Percentiles rank a stretch among this genome's conserved stretches.
These are phyloP conservation scores for Lojkania enalia DNA, from an alignment of 2,329 filamentous ascomycete species.

Conservation along the genomic window DNA sequence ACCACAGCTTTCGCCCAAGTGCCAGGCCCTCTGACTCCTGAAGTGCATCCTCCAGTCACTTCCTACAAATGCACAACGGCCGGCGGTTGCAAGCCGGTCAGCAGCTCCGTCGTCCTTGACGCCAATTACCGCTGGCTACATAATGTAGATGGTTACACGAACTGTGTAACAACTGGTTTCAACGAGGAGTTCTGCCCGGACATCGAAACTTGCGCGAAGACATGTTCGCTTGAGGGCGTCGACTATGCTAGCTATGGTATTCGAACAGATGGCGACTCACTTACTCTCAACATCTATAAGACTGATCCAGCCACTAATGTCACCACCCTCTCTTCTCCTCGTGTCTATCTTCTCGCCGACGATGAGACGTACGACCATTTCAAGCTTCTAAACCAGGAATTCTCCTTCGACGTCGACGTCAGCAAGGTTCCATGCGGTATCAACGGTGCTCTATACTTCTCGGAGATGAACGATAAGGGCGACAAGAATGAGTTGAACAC, in stretches of 20 bases:
- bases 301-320: conserved; percentile 37
- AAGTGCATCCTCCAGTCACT: conserved; percentile 39
- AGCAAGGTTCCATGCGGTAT: conserved; percentile 66
- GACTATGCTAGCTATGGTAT: conserved; percentile 46
- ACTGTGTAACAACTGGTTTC: conserved; percentile 49
- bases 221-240: conserved; percentile 37
- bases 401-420: conserved; percentile 43
- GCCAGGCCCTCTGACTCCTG: conserved; percentile 36
- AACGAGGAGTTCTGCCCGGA: conserved; percentile 24
- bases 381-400: conserved; percentile 31
- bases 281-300: conserved; percentile 59
- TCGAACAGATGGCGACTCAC: conserved; percentile 51
- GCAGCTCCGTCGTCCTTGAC: conserved; percentile 40
- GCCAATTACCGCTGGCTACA: conserved; percentile 52
- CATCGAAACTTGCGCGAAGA: conserved; percentile 42
- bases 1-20: conserved; percentile 33
- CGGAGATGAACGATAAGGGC: conserved; percentile 62
- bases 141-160: conserved; percentile 42
- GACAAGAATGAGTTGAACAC: conserved; percentile 52
- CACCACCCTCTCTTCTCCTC: conserved; percentile 18
- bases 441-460: conserved; percentile 57
- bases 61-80: conserved; percentile 35
- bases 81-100: conserved; percentile 29
- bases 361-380: conserved; percentile 28
- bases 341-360: conserved; percentile 31